These are phyloP conservation scores for Hemisphaericaspora subhashii DNA, from an alignment of 1,139 yeast species.

Conservation along the genomic window DNA sequence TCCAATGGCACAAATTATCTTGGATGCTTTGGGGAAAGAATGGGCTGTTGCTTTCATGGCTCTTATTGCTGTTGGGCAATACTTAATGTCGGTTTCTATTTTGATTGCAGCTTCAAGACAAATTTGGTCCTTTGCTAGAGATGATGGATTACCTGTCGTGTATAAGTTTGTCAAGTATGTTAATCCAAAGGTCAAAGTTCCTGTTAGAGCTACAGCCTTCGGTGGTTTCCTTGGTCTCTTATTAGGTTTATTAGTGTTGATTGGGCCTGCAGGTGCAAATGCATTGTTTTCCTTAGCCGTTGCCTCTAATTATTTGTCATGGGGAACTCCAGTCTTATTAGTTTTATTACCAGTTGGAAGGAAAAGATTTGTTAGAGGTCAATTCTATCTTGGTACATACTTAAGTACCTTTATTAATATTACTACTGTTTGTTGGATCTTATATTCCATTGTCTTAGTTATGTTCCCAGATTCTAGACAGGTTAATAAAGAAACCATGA, in stretches of 20 bases:
- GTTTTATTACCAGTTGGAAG: slow-evolving; percentile 43
- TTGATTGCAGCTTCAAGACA: slow-evolving; percentile 39
- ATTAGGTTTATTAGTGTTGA: slow-evolving; percentile 59
- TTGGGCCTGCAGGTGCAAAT: slow-evolving; percentile 55
- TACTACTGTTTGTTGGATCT: slow-evolving; percentile 27
- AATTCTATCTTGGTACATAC: slow-evolving; percentile 56
- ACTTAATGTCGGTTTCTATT: slow-evolving; percentile 56
- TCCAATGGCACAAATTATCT: slow-evolving; percentile 65
- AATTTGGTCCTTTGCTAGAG: slow-evolving; percentile 42
- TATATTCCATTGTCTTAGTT: slow-evolving; percentile 32
- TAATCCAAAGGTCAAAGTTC: slow-evolving; percentile 52
- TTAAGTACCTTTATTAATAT: slow-evolving; percentile 37
- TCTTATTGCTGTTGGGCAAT: slow-evolving; percentile 59
- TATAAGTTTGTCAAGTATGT: slow-evolving; percentile 48
- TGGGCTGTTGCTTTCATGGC: slow-evolving; percentile 72
- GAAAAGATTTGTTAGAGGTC: slow-evolving; percentile 57
- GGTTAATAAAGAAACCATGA: slow-evolving; percentile 34
- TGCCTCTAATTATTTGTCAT: slow-evolving; percentile 43
- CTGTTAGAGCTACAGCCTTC: slow-evolving; percentile 59
- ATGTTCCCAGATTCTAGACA: slow-evolving; percentile 39
- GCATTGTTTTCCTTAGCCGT: slow-evolving; percentile 53
- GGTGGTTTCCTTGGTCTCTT: slow-evolving; percentile 47
- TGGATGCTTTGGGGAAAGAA: slow-evolving; percentile 63
- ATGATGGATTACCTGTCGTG: slow-evolving; percentile 45
- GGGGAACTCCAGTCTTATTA: slow-evolving; percentile 43